Percentiles rank a stretch among this genome's conserved stretches.
phyloP scores from a whole-genome alignment of 192 early-diverging fungal species.

The Backusella mclennaniae region DNA sequence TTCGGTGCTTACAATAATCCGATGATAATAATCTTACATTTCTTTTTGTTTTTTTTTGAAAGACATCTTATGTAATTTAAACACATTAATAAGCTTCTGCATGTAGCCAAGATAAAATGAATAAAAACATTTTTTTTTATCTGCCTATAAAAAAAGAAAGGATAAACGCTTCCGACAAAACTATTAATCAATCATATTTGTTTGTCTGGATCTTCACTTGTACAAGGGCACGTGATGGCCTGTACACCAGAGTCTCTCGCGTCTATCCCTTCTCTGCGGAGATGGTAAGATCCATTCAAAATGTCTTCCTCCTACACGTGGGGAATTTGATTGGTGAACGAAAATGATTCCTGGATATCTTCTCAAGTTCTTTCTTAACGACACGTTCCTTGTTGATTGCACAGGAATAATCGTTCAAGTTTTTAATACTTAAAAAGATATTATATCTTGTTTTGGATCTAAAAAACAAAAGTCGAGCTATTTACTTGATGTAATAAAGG shows the following conservation, averaged over 20 bases:
- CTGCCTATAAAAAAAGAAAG: background rate
- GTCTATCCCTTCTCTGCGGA: background rate
- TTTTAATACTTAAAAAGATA: background rate
- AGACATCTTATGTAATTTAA: background rate
- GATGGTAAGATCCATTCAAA: conserved; percentile 4
- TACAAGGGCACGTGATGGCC: background rate
- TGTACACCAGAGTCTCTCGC: background rate
- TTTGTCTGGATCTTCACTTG: background rate
- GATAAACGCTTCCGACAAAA: background rate
- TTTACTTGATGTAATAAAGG: background rate
- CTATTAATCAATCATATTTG: background rate
- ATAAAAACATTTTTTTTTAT: background rate
- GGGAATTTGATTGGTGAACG: background rate
- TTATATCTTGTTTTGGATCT: background rate
- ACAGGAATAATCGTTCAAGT: background rate
- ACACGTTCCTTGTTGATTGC: conserved; percentile 3
- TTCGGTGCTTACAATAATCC: background rate
- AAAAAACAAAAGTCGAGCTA: background rate
- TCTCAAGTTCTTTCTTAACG: background rate
- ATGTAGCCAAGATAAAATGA: background rate
- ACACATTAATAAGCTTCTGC: background rate
- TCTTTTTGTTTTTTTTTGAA: background rate
- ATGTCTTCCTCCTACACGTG: background rate
- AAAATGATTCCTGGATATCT: background rate
- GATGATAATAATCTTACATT: background rate